Conservation (phyloP, 768 basidiomycete genomes). For the Baorangia bicolor region DNA sequence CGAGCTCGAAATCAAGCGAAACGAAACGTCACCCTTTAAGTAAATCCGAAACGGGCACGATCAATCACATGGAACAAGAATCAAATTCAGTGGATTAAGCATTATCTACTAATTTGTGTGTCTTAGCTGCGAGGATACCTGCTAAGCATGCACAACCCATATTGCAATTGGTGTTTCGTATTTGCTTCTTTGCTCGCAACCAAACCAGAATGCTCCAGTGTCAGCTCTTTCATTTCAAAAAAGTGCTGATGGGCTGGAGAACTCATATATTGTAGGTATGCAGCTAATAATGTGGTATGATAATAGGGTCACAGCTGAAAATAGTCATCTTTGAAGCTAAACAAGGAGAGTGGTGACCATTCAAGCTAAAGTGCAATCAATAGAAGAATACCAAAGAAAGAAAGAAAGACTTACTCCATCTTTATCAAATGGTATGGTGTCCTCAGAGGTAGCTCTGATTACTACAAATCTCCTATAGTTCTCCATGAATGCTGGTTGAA, state of each 20-base stretch:
- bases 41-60: not conserved
- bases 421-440: slow-evolving; percentile 24
- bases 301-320: slow-evolving; percentile 23
- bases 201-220: not conserved
- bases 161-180: not conserved
- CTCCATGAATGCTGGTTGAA: slow-evolving; percentile 61
- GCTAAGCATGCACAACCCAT: not conserved
- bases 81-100: not conserved
- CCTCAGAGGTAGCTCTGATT: slow-evolving; percentile 42
- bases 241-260: not conserved
- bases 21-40: not conserved
- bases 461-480: slow-evolving; percentile 66
- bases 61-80: slow-evolving; percentile 29
- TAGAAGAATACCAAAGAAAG: not conserved
- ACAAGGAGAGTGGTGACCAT: slow-evolving; percentile 43
- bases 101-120: not conserved
- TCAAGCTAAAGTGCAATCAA: slow-evolving; percentile 48
- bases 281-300: not conserved
- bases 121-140: not conserved
- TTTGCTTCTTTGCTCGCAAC: not conserved
- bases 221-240: not conserved
- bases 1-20: not conserved
- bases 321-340: slow-evolving; percentile 62
- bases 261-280: not conserved
- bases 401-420: slow-evolving; percentile 44